Conservation (phyloP, 495 filamentous ascomycete genomes). For the Hypoxylon perforatum region DNA sequence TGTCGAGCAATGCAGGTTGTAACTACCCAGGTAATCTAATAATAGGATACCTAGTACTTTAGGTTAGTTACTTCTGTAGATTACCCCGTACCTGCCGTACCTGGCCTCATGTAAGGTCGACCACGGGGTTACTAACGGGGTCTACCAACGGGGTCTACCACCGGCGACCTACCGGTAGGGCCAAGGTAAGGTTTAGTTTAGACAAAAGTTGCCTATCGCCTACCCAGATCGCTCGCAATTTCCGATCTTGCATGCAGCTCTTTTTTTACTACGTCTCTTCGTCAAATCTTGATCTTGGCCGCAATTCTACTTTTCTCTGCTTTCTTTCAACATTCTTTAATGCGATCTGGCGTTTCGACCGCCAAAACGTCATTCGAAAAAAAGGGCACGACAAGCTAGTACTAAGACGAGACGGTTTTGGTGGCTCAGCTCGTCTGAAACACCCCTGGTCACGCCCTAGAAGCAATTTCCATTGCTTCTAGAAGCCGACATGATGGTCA, state of each 20-base stretch:
- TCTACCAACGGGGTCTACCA: no score
- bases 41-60: conserved; percentile 1
- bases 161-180: no score
- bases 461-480: conserved; percentile 57
- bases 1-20: neutral
- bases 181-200: no score
- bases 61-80: no score
- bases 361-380: conserved; percentile 25
- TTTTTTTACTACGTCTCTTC: conserved; percentile 13
- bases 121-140: no score
- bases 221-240: conserved; percentile 40
- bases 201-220: neutral
- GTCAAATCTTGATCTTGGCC: conserved; percentile 16
- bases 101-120: no score
- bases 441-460: conserved; percentile 48
- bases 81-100: conserved; percentile 19
- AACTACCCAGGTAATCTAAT: neutral
- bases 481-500: conserved; percentile 58
- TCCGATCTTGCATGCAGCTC: conserved; percentile 38
- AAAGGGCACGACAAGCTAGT: no score
- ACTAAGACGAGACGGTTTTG: conserved; percentile 15
- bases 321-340: conserved; percentile 20
- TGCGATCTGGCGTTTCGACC: conserved; percentile 19
- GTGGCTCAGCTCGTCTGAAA: conserved; percentile 44
- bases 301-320: conserved; percentile 23